Conservation (phyloP, 129 eudicot genomes). For the Mikania micrantha region DNA sequence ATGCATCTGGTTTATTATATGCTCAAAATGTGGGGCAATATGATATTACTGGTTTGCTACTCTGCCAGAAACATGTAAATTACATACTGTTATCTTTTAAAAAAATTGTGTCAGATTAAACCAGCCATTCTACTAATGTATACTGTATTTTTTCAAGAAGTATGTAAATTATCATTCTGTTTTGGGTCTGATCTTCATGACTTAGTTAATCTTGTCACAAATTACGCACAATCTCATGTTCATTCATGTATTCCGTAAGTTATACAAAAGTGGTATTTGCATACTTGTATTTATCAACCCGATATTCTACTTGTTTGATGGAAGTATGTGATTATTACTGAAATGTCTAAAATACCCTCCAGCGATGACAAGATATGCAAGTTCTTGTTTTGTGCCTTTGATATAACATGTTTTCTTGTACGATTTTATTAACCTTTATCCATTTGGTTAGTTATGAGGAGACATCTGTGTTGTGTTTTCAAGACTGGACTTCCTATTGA, state of each 20-base stretch:
- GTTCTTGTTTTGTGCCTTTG: not conserved
- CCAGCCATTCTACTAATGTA: too few relatives aligned
- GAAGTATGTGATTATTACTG: not conserved
- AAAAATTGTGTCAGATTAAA: too few relatives aligned
- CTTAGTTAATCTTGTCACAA: not conserved
- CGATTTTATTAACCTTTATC: not conserved
- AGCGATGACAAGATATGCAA: not conserved
- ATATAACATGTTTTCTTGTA: not conserved
- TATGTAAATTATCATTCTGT: too few relatives aligned
- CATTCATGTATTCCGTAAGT: not conserved
- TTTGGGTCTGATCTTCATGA: too few relatives aligned
- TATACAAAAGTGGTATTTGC: not conserved
- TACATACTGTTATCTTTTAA: too few relatives aligned
- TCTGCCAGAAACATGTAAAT: not conserved
- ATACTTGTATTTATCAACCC: not conserved
- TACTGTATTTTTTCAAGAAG: too few relatives aligned
- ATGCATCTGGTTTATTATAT: not conserved
- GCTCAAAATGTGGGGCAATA: not conserved
- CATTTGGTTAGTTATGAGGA: conserved; percentile 15
- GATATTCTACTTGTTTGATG: not conserved
- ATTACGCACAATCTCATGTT: not conserved
- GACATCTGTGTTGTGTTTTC: not conserved
- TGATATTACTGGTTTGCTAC: not conserved
- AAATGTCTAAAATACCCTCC: not conserved
- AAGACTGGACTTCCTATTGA: conserved; percentile 18